Conservation (phyloP, 371 early-diverging fungal species). For the Blakeslea trispora region DNA sequence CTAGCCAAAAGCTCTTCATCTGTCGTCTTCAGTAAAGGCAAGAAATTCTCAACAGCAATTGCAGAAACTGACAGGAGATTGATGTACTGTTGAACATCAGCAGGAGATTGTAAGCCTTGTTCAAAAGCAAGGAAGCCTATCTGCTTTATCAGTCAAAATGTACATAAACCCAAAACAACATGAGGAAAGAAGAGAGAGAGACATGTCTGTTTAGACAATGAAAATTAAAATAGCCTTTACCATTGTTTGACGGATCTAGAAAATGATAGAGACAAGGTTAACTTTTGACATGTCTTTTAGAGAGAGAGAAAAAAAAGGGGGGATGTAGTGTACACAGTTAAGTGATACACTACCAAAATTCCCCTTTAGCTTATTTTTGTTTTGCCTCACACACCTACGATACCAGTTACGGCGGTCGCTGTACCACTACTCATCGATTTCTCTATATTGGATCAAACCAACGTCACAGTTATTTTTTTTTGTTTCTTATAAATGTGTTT, state of each 20-base stretch:
- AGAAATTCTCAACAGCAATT: not conserved
- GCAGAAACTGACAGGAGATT: not conserved
- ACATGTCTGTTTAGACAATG: no score
- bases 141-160: not conserved
- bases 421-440: not conserved
- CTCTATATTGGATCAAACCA: not conserved
- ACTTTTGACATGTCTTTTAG: not conserved
- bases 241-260: not conserved
- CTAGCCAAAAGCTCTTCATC: not conserved
- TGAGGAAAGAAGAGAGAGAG: not conserved
- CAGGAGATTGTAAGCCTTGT: not conserved
- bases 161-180: not conserved
- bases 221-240: not conserved
- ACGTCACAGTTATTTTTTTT: not conserved
- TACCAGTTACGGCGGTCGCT: not conserved
- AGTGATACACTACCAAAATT: not conserved
- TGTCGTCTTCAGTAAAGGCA: constrained; percentile 1
- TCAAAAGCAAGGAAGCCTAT: not conserved
- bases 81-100: not conserved
- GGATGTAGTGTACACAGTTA: no score
- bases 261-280: not conserved
- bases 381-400: not conserved
- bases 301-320: no score
- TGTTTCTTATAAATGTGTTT: not conserved
- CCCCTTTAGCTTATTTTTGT: not conserved